phyloP scores from a whole-genome alignment of 2,329 filamentous ascomycete species.

The Penicillium olsonii region DNA sequence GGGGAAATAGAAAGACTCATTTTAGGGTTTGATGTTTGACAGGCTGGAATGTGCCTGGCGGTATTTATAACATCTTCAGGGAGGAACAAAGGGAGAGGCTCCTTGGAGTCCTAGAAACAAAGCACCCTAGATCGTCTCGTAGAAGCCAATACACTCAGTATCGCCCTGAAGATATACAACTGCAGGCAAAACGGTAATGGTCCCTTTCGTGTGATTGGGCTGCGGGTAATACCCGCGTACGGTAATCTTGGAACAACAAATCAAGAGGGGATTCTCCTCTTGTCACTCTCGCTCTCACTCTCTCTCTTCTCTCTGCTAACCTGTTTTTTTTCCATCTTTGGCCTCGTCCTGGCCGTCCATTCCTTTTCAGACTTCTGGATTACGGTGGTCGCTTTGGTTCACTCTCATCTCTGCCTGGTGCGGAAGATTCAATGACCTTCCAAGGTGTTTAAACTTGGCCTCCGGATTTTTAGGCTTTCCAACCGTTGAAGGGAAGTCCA shows the following conservation, averaged over 20 bases:
- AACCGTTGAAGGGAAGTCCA: constrained; percentile 21
- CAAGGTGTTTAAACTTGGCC: constrained; percentile 20
- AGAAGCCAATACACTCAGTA: not conserved
- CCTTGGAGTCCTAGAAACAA: not conserved
- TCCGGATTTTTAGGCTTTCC: constrained; percentile 28
- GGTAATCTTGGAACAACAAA: not conserved
- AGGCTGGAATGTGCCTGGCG: not conserved
- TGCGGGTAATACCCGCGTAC: not conserved
- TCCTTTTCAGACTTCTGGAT: constrained; percentile 16
- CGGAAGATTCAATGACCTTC: constrained; percentile 29
- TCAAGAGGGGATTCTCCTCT: constrained; percentile 5
- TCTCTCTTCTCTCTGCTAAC: constrained; percentile 13
- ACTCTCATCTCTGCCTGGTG: constrained; percentile 24
- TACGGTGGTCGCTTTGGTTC: constrained; percentile 8
- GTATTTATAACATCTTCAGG: not conserved
- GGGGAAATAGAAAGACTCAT: not conserved
- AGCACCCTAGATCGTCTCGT: not conserved
- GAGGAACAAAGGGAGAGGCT: not conserved
- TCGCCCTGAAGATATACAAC: not conserved
- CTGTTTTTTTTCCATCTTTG: constrained; percentile 13
- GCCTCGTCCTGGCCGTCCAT: constrained; percentile 31
- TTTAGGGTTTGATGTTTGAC: not conserved
- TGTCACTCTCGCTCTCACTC: constrained; percentile 12
- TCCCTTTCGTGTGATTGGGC: not conserved
- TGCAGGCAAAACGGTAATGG: not conserved